phyloP scores from a whole-genome alignment of 1,139 yeast species.

The Saccharomyces hybrid region DNA sequence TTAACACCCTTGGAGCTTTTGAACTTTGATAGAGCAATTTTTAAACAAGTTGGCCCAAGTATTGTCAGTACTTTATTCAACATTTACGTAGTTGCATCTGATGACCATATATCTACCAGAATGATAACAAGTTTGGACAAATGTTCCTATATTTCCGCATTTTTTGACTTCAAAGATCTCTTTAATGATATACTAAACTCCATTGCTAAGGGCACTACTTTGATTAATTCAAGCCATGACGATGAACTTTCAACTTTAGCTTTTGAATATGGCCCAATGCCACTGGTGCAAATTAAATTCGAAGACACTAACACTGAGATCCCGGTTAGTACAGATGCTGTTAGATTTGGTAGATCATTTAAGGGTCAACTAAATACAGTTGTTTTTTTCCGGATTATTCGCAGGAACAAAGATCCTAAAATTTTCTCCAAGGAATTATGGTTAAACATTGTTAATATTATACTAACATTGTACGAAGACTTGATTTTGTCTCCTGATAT shows the following conservation, averaged over 20 bases:
- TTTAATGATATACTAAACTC: conserved; percentile 59
- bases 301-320: conserved; percentile 45
- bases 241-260: conserved; percentile 2
- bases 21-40: conserved; percentile 62
- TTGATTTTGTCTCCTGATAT: conserved; percentile 64
- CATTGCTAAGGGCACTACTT: conserved; percentile 56
- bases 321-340: conserved; percentile 74
- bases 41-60: conserved; percentile 52
- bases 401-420: conserved; percentile 39
- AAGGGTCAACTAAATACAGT: conserved; percentile 88
- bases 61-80: conserved; percentile 63
- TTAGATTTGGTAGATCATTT: conserved; percentile 81
- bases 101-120: conserved; percentile 80
- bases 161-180: conserved; percentile 48
- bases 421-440: conserved; percentile 41
- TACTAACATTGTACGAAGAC: conserved; percentile 63
- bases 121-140: conserved; percentile 85
- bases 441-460: conserved; percentile 51
- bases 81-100: conserved; percentile 81
- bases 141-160: conserved; percentile 67
- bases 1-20: conserved; percentile 31
- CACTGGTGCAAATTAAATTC: conserved; percentile 39
- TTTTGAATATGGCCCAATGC: conserved; percentile 26
- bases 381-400: conserved; percentile 70
- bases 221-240: conserved; percentile 29